Conservation (phyloP, 164 flowering plant species). For the Santalum album region DNA sequence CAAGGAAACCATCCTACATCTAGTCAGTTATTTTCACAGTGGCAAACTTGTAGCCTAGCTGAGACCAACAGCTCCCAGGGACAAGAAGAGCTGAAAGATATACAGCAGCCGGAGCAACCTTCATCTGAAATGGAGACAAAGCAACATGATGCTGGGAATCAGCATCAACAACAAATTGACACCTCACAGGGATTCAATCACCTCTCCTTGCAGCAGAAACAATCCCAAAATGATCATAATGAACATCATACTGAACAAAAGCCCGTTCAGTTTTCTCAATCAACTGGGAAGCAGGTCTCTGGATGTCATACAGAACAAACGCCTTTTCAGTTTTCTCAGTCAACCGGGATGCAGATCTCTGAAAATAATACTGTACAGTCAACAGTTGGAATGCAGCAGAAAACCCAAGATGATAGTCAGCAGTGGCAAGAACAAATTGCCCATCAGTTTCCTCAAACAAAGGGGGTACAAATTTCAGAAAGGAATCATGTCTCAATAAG, state of each 20-base stretch:
- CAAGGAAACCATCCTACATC: slow-evolving; percentile 32
- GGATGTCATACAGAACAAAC: not conserved
- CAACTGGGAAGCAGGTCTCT: not conserved
- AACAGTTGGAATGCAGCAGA: not conserved
- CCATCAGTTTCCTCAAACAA: slow-evolving; percentile 30
- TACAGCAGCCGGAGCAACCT: slow-evolving; percentile 27
- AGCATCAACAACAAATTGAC: slow-evolving; percentile 26
- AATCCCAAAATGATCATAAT: slow-evolving; percentile 21
- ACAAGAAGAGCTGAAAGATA: slow-evolving; percentile 20
- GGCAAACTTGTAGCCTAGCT: slow-evolving; percentile 45
- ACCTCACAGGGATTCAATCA: slow-evolving; percentile 22
- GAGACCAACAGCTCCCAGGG: slow-evolving; percentile 23
- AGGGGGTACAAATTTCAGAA: slow-evolving; percentile 30
- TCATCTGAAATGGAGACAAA: slow-evolving; percentile 25
- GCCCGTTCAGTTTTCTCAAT: not conserved
- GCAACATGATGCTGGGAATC: slow-evolving; percentile 35
- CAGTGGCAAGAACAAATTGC: slow-evolving; percentile 4
- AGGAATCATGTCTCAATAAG: slow-evolving; percentile 20
- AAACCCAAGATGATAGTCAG: not conserved
- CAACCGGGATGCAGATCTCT: not conserved
- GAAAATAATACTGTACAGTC: not conserved
- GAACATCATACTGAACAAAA: slow-evolving; percentile 16
- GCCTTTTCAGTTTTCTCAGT: not conserved
- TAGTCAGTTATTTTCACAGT: slow-evolving; percentile 35
- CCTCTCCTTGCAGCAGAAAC: slow-evolving; percentile 23